These are phyloP conservation scores for Aspergillus pseudotamarii DNA, from an alignment of 2,329 filamentous ascomycete genomes.

Conservation along the genomic window DNA sequence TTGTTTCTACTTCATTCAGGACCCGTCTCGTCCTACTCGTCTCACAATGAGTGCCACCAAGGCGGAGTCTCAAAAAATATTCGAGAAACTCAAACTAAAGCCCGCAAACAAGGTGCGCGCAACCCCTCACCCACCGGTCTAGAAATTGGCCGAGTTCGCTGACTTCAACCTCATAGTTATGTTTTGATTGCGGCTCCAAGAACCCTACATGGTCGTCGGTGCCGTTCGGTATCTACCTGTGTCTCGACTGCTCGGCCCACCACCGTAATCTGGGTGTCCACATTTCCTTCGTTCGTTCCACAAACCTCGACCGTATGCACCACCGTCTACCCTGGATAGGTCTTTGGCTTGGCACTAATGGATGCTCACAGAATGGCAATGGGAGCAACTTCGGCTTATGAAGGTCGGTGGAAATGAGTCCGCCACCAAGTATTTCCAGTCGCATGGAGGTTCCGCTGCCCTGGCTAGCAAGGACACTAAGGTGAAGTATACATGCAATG, in stretches of 20 bases:
- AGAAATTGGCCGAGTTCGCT: conserved; percentile 6
- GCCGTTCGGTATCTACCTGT: conserved; percentile 95
- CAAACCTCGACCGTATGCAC: conserved; percentile 91
- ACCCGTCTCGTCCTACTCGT: conserved; percentile 8
- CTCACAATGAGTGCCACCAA: conserved; percentile 73
- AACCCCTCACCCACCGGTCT: conserved; percentile 28
- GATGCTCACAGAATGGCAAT: conserved; percentile 80
- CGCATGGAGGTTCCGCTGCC: conserved; percentile 90
- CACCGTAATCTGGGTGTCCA: conserved; percentile 98
- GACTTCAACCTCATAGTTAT: conserved; percentile 64
- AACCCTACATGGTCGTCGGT: conserved; percentile 99
- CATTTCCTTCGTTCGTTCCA: conserved; percentile 98
- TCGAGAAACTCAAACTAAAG: conserved; percentile 95
- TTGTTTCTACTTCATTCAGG: conserved; percentile 4
- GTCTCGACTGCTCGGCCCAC: conserved; percentile 95
- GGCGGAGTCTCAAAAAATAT: conserved; percentile 93
- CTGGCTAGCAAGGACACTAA: conserved; percentile 95
- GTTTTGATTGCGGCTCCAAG: conserved; percentile 97
- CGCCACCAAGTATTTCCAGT: conserved; percentile 97
- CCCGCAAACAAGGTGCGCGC: conserved; percentile 83
- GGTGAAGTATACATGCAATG: conserved; percentile 91
- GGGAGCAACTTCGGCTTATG: conserved; percentile 96
- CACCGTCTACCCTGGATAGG: conserved; percentile 7
- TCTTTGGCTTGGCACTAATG: conserved; percentile 24
- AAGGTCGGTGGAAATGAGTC: conserved; percentile 98